Evolutionary conservation across 805 yeast genomes (phyloP).

Genomic region (Saturnispora saitoi): DNA sequence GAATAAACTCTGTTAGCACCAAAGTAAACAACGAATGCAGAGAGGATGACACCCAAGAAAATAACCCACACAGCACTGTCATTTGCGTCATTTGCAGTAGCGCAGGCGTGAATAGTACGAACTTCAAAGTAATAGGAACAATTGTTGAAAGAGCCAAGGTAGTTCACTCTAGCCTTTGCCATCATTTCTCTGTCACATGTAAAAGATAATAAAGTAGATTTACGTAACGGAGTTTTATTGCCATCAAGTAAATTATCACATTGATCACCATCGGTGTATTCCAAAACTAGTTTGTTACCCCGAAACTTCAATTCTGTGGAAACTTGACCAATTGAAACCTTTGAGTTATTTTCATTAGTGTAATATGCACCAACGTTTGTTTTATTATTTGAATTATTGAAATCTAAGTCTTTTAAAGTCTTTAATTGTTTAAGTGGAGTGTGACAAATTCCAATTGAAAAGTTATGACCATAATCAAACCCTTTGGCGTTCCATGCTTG

Average conservation of each 20-base stretch:
- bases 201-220: slow-evolving; percentile 60
- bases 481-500: slow-evolving; percentile 65
- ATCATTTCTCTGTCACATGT: slow-evolving; percentile 72
- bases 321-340: slow-evolving; percentile 53
- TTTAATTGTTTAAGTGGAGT: slow-evolving; percentile 34
- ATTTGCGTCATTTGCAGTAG: slow-evolving; percentile 61
- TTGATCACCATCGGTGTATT: slow-evolving; percentile 60
- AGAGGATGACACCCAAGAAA: slow-evolving; percentile 42
- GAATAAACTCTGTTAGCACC: slow-evolving; percentile 34
- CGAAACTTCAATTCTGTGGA: slow-evolving; percentile 55
- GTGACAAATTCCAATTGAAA: slow-evolving; percentile 65
- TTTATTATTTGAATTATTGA: slow-evolving; percentile 29
- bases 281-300: slow-evolving; percentile 62
- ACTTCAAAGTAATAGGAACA: slow-evolving; percentile 83
- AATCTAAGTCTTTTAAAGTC: slow-evolving; percentile 24
- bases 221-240: slow-evolving; percentile 43
- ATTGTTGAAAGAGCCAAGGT: slow-evolving; percentile 62
- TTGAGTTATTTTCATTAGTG: slow-evolving; percentile 34
- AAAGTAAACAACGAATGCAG: slow-evolving; percentile 35
- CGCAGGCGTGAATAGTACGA: slow-evolving; percentile 78
- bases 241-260: slow-evolving; percentile 35
- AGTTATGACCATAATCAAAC: slow-evolving; percentile 60
- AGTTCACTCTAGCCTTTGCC: slow-evolving; percentile 56
- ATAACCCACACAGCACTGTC: slow-evolving; percentile 60
- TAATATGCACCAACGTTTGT: slow-evolving; percentile 51